Evolutionary conservation across 495 filamentous ascomycete species (phyloP).

Genomic region (Oleoguttula mirabilis): DNA sequence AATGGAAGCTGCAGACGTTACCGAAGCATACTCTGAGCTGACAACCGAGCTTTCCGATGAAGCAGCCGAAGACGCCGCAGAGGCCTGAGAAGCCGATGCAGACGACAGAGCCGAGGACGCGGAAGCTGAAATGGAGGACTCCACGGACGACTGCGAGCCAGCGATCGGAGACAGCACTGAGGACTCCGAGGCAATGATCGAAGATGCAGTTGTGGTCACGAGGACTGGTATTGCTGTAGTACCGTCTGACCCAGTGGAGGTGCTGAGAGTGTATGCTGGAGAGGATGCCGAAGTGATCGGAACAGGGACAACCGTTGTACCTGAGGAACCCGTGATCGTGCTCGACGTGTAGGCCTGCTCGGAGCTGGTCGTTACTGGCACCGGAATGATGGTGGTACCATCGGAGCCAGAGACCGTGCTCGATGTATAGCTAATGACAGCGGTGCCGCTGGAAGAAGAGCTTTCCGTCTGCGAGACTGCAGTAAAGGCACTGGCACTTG

Average conservation of each 20-base stretch:
- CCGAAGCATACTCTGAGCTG: constrained; percentile 1
- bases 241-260: constrained; percentile 1
- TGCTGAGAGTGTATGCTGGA: constrained; percentile 6
- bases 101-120: constrained; percentile 1
- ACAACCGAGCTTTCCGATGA: not conserved
- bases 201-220: constrained; percentile 4
- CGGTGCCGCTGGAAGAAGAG: not conserved
- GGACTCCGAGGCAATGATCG: not conserved
- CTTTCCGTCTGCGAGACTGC: not conserved
- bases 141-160: constrained; percentile 1
- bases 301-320: constrained; percentile 3
- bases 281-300: not conserved
- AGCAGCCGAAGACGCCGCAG: not conserved
- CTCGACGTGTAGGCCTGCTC: not conserved
- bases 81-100: constrained; percentile 1
- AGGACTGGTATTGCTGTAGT: constrained; percentile 4
- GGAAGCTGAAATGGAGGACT: constrained; percentile 3
- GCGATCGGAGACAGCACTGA: constrained; percentile 3
- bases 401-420: constrained; percentile 3
- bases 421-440: constrained; percentile 2
- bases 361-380: not conserved
- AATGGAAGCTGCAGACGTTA: not conserved
- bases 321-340: constrained; percentile 7
- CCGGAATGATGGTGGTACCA: not conserved
- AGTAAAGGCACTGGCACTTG: not conserved